Base-by-base conservation (phyloP, 495 filamentous ascomycete species). In the Baudoinia panamericana region DNA sequence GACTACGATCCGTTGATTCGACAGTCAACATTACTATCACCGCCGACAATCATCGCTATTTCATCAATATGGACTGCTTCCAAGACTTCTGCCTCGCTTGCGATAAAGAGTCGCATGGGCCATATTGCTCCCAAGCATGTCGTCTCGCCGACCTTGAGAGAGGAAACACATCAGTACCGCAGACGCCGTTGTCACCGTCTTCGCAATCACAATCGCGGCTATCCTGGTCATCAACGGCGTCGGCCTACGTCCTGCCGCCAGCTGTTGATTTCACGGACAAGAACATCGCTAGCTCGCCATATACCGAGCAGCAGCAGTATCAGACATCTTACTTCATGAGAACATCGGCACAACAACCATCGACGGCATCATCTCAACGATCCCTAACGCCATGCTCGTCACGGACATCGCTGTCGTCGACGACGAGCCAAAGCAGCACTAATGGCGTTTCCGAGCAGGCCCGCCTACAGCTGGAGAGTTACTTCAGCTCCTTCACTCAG, bases 51-150 rank as follows among this genome's bases (percentile, higher is more conserved):
- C 6, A 25, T 8, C 41, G 31, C 17, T 19, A 35, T 4, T 23
- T 15, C 12, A 5, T 19, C 48, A 38, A 15, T 26, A 78, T 83
- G 57, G 76, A 77, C 47, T 95, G 88, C 85, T 84, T 80, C 48
- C 81, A 76, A 49, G 84, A 94, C 60, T 93, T 82, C 72, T 96
- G 88, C 66, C 76, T 96, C 44, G 77, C 78, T 68, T 96, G 88
- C 69, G 88, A 95, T 62, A 75, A 76, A 59, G 83, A 93, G 62
- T 90, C 80, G 41, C 80, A 80, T 45, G 71, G 71, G 45, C 67
- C 74, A 19, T 96, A 94, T 64, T 96, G 88, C 74, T 93, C 85
- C 19, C 86, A 96, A 65, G 74, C 80, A 18, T 96, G 88, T 67
- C 74, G 84, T 29, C 68, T 95, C 30, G 80, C 83, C 37, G 90